Percentiles rank a stretch among this genome's conserved stretches.
phyloP scores from a whole-genome alignment of 176 grass and related monocot genomes.

The Aegilops longissima region DNA sequence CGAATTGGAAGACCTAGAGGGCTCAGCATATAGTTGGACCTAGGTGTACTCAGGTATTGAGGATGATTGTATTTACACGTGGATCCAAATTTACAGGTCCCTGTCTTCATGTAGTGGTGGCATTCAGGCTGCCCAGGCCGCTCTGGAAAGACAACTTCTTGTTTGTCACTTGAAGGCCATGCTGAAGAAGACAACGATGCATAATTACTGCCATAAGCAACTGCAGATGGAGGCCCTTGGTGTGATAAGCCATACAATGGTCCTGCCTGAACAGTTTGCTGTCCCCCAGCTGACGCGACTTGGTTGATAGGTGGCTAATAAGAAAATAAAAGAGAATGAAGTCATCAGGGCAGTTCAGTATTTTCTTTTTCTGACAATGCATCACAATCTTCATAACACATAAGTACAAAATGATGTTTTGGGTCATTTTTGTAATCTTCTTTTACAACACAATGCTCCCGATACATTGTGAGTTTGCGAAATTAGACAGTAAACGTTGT shows the following conservation, averaged over 20 bases:
- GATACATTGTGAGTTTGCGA: not conserved
- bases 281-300: constrained; percentile 49
- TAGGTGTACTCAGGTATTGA: constrained; percentile 46
- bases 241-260: constrained; percentile 53
- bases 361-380: not conserved
- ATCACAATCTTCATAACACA: constrained; percentile 12
- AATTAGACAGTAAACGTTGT: constrained; percentile 1
- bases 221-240: constrained; percentile 37
- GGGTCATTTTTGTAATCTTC: not conserved
- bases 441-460: not conserved
- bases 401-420: not conserved
- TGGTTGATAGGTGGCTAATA: constrained; percentile 61
- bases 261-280: constrained; percentile 61
- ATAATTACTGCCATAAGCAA: constrained; percentile 49
- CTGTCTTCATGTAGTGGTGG: constrained; percentile 74
- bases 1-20: constrained; percentile 72
- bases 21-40: constrained; percentile 46
- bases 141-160: constrained; percentile 53
- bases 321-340: constrained; percentile 11
- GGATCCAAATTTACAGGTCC: constrained; percentile 70
- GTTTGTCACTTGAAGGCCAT: constrained; percentile 44
- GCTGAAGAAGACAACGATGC: constrained; percentile 38
- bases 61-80: constrained; percentile 75
- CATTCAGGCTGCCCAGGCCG: constrained; percentile 81
- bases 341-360: not conserved